Conservation (phyloP, 495 filamentous ascomycete genomes). For the Penicillium steckii region DNA sequence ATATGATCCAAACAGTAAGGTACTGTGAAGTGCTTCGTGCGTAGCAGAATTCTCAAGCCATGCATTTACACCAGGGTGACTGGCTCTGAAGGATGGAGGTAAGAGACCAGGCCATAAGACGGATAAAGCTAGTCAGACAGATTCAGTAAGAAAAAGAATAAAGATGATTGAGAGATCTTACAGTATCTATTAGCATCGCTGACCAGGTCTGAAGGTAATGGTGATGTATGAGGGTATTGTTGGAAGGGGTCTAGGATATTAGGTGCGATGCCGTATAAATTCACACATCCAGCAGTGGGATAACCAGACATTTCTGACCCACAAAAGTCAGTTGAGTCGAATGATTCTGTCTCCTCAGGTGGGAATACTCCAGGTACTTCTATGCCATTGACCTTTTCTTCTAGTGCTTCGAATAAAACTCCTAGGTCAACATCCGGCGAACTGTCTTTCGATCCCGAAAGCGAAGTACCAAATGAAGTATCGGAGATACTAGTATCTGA, state of each 20-base stretch:
- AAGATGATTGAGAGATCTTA: not conserved
- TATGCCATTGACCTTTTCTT: not conserved
- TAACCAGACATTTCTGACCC: not conserved
- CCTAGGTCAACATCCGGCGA: not conserved
- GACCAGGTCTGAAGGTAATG: not conserved
- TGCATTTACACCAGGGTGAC: not conserved
- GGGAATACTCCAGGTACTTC: not conserved
- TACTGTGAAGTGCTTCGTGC: slow-evolving; percentile 4
- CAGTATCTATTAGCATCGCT: not conserved
- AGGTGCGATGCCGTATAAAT: not conserved
- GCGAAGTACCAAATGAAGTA: no score
- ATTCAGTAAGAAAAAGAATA: not conserved
- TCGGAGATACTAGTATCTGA: no score
- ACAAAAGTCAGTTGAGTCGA: not conserved
- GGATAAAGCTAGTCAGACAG: not conserved
- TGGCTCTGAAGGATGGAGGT: not conserved
- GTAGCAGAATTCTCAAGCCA: slow-evolving; percentile 1
- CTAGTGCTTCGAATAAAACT: not conserved
- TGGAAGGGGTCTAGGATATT: not conserved
- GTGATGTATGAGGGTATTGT: not conserved
- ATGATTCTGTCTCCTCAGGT: not conserved
- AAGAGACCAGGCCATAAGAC: not conserved
- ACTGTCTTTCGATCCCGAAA: not conserved
- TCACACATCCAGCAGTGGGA: not conserved
- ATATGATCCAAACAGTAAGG: slow-evolving; percentile 5